Conservation (phyloP, 2,329 filamentous ascomycete genomes). For the Ophiostoma ips region DNA sequence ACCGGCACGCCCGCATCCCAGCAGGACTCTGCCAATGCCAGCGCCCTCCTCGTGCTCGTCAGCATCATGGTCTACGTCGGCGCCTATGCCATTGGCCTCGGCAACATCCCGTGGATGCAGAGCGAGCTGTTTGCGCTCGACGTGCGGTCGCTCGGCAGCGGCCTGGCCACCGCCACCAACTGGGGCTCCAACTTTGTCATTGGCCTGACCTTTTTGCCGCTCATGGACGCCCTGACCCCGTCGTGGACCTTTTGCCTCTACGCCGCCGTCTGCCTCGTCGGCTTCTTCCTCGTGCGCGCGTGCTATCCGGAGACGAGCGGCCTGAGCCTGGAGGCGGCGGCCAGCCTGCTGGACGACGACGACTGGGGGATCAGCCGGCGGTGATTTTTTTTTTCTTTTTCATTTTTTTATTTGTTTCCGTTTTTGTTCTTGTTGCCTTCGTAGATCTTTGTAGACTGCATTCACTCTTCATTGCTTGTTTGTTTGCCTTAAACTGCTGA, state of each 20-base stretch:
- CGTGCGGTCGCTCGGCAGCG: constrained; percentile 59
- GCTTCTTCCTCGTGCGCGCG: constrained; percentile 54
- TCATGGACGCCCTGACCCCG: constrained; percentile 66
- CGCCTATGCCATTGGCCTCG: constrained; percentile 73
- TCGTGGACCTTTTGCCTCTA: constrained; percentile 73
- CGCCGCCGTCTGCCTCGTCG: constrained; percentile 51
- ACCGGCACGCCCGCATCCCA: too few relatives aligned
- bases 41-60: constrained; percentile 47
- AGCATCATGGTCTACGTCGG: constrained; percentile 76
- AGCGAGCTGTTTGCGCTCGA: constrained; percentile 75
- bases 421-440: too few relatives aligned
- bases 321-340: constrained; percentile 66
- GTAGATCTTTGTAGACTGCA: too few relatives aligned
- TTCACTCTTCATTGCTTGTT: too few relatives aligned
- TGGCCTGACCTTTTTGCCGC: constrained; percentile 72
- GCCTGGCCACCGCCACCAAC: constrained; percentile 63
- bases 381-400: neutral
- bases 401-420: neutral
- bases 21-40: constrained; percentile 5
- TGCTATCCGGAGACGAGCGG: constrained; percentile 84
- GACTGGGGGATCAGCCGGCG: constrained; percentile 52
- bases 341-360: constrained; percentile 53
- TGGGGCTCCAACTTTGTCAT: constrained; percentile 82
- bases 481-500: too few relatives aligned
- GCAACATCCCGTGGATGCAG: constrained; percentile 94